Percentiles rank a stretch among this genome's conserved stretches.
phyloP scores from a whole-genome alignment of 352 stramenopile genomes.

The Detonula confervacea region DNA sequence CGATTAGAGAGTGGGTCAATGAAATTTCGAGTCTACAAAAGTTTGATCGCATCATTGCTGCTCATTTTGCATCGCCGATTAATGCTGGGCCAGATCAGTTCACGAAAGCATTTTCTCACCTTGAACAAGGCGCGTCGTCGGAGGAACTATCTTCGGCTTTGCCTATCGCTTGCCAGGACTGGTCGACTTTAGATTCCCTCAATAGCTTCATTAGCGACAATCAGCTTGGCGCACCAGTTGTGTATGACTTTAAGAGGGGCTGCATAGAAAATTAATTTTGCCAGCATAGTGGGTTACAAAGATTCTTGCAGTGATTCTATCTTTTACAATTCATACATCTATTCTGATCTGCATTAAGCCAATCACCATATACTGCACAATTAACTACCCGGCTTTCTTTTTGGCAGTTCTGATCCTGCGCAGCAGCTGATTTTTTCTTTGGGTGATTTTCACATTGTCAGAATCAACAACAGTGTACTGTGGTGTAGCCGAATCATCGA shows the following conservation, averaged over 20 bases:
- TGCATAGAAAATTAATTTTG: too few relatives aligned
- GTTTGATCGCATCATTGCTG: constrained; percentile 72
- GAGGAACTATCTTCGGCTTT: constrained; percentile 16
- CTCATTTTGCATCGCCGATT: constrained; percentile 73
- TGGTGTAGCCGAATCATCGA: background rate
- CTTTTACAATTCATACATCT: too few relatives aligned
- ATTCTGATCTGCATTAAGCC: too few relatives aligned
- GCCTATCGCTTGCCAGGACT: constrained; percentile 65
- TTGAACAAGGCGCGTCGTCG: constrained; percentile 3
- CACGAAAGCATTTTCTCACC: constrained; percentile 49
- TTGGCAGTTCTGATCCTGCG: constrained; percentile 16
- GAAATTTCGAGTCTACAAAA: constrained; percentile 33
- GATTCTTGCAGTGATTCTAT: too few relatives aligned
- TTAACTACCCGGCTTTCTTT: too few relatives aligned
- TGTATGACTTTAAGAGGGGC: constrained; percentile 58
- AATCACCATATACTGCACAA: too few relatives aligned
- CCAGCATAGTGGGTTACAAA: too few relatives aligned
- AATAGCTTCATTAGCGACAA: constrained; percentile 67
- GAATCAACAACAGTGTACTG: constrained; percentile 19
- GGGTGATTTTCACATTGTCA: constrained; percentile 19
- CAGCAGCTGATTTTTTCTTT: constrained; percentile 34
- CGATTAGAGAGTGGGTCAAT: constrained; percentile 53
- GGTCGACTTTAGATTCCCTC: constrained; percentile 60
- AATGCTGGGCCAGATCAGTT: constrained; percentile 50
- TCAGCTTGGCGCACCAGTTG: constrained; percentile 56